phyloP scores from a whole-genome alignment of 345 rosid species.

The Lenwebbia sp. region DNA sequence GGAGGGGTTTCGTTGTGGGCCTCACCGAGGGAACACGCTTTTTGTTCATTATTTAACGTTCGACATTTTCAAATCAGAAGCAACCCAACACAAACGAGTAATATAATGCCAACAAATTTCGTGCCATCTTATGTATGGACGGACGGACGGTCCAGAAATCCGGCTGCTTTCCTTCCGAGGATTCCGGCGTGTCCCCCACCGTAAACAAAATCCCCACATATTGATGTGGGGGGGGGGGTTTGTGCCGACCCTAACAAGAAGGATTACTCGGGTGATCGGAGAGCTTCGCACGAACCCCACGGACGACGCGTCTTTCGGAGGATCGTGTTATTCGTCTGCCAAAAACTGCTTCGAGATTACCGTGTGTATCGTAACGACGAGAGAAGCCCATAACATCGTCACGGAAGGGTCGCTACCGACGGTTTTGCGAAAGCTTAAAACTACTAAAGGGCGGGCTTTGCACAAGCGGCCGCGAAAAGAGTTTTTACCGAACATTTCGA shows the following conservation, averaged over 20 bases:
- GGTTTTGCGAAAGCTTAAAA: too few relatives aligned
- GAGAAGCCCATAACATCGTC: too few relatives aligned
- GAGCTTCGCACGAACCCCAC: background rate
- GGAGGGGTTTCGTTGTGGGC: background rate
- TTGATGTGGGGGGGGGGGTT: background rate
- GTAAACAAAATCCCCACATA: background rate
- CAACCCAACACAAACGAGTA: background rate
- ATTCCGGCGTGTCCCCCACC: conserved; percentile 13
- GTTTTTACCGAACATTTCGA: background rate
- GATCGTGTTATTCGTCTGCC: background rate
- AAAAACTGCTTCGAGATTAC: background rate
- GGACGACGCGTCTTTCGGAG: background rate
- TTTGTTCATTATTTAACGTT: background rate
- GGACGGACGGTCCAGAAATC: conserved; percentile 21
- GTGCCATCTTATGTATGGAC: background rate
- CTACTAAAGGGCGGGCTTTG: too few relatives aligned
- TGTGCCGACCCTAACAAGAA: background rate
- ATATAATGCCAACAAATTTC: too few relatives aligned
- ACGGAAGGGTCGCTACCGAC: too few relatives aligned
- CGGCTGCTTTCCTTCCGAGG: conserved; percentile 31
- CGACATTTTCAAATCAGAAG: background rate
- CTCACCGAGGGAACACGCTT: background rate
- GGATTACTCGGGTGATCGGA: background rate
- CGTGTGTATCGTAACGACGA: too few relatives aligned
- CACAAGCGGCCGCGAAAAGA: too few relatives aligned